phyloP scores from a whole-genome alignment of 2,329 filamentous ascomycete genomes.

The Beauveria sp. region DNA sequence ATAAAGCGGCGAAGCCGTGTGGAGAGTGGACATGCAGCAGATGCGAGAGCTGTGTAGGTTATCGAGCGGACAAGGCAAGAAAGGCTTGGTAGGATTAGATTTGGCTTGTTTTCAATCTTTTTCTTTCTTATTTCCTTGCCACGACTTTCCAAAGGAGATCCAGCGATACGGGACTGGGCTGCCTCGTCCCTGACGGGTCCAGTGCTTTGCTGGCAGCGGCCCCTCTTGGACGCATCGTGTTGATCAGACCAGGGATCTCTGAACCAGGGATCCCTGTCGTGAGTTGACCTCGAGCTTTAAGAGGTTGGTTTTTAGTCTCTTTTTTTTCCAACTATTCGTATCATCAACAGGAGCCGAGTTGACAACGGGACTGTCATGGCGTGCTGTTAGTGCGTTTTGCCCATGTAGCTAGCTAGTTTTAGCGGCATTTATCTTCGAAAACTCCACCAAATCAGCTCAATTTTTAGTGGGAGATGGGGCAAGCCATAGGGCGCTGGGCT shows the following conservation, averaged over 20 bases:
- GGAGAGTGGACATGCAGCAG: neutral
- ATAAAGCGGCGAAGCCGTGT: neutral
- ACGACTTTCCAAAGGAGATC: neutral
- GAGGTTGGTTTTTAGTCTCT: too few species aligned
- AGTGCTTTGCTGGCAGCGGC: constrained; percentile 1
- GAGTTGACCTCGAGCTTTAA: too few species aligned
- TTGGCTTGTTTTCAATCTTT: neutral
- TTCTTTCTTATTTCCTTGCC: neutral
- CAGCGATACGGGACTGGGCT: neutral
- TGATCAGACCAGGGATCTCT: neutral
- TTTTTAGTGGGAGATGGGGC: too few species aligned
- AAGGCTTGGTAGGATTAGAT: neutral
- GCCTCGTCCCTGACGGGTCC: neutral
- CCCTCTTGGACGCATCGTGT: constrained; percentile 2
- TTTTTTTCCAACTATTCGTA: too few species aligned
- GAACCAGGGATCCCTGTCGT: neutral
- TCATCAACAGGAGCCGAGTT: too few species aligned
- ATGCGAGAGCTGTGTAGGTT: neutral
- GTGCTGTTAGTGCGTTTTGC: too few species aligned
- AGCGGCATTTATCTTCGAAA: too few species aligned
- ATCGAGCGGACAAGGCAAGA: neutral
- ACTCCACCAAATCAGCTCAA: too few species aligned
- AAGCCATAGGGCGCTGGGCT: too few species aligned
- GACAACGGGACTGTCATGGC: too few species aligned
- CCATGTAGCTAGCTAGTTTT: too few species aligned